Percentiles rank a stretch among this genome's conserved stretches.
These are phyloP conservation scores for Apostasia shenzhenica DNA, from an alignment of 106 monocot genomes.

Conservation along the genomic window DNA sequence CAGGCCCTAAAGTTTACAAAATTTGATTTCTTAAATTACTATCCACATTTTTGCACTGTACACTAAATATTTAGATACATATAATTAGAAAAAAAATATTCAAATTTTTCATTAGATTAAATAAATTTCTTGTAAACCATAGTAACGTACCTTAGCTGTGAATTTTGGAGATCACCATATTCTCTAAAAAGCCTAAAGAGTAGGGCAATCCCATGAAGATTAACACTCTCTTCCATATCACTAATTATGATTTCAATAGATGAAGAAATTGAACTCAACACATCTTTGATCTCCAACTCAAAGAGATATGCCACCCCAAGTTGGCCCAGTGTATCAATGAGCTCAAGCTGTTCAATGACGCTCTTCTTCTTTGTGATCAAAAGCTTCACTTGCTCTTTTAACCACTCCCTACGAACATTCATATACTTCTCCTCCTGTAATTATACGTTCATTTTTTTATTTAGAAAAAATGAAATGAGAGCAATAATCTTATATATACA, in stretches of 20 bases:
- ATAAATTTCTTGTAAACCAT: too few species aligned
- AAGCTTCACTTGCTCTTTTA: constrained; percentile 15
- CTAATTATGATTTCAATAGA: neutral
- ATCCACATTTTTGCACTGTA: too few species aligned
- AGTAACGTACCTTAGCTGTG: too few species aligned
- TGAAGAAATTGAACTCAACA: neutral
- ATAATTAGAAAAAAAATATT: too few species aligned
- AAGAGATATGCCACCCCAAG: constrained; percentile 32
- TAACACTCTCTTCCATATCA: neutral
- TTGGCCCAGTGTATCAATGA: constrained; percentile 12
- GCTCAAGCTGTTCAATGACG: neutral
- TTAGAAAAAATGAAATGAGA: too few species aligned
- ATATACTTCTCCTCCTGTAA: neutral
- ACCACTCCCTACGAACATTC: neutral
- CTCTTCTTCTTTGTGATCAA: neutral
- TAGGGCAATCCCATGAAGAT: constrained; percentile 8
- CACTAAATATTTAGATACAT: too few species aligned
- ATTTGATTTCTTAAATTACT: too few species aligned
- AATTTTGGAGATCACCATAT: neutral
- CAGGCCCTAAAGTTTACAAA: too few species aligned
- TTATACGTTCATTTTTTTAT: neutral
- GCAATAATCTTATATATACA: too few species aligned
- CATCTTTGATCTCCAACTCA: constrained; percentile 16
- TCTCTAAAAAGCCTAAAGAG: constrained; percentile 18
- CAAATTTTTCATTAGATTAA: too few species aligned